A percentile compares a stretch with the other conserved stretches of the same genome.
Evolutionary conservation across 768 basidiomycete genomes (phyloP).

Genomic region (Lactarius pseudohatsudake): DNA sequence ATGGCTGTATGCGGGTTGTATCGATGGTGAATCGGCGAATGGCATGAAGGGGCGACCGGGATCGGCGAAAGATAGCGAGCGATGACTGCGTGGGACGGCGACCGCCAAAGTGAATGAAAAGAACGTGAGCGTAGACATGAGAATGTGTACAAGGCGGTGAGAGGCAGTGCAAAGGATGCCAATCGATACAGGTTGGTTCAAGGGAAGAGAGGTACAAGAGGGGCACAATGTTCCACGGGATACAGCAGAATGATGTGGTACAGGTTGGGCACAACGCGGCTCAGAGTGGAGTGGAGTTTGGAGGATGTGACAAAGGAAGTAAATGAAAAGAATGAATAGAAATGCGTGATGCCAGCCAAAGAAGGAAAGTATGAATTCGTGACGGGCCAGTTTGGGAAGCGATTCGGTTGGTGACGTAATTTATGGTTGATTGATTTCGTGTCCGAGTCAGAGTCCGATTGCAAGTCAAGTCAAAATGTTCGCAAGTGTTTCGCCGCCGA

Average conservation of each 20-base stretch:
- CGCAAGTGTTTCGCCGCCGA: background rate
- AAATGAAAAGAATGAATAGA: conserved; percentile 8
- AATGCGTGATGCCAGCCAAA: conserved; percentile 21
- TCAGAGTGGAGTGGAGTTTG: conserved; percentile 13
- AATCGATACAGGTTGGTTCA: conserved; percentile 21
- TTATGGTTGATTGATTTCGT: conserved; percentile 14
- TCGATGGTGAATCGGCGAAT: conserved; percentile 17
- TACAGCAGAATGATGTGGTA: conserved; percentile 24
- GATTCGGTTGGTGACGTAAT: conserved; percentile 9
- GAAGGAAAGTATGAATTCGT: conserved; percentile 8
- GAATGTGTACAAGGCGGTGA: conserved; percentile 8
- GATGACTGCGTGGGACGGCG: conserved; percentile 2
- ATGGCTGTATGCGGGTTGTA: conserved; percentile 22
- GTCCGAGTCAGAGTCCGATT: conserved; percentile 4
- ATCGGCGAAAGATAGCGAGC: conserved; percentile 9
- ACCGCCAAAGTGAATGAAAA: conserved; percentile 15
- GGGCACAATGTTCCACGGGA: conserved; percentile 15
- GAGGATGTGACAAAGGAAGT: conserved; percentile 11
- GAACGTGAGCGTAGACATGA: conserved; percentile 13
- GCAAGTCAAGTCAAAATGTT: background rate
- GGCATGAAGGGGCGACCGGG: conserved; percentile 21
- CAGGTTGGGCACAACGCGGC: conserved; percentile 16
- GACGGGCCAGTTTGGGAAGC: conserved; percentile 15
- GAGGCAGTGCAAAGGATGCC: conserved; percentile 22
- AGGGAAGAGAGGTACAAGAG: conserved; percentile 19